Conservation (phyloP, 2,329 filamentous ascomycete genomes). For the Drechmeria coniospora region DNA sequence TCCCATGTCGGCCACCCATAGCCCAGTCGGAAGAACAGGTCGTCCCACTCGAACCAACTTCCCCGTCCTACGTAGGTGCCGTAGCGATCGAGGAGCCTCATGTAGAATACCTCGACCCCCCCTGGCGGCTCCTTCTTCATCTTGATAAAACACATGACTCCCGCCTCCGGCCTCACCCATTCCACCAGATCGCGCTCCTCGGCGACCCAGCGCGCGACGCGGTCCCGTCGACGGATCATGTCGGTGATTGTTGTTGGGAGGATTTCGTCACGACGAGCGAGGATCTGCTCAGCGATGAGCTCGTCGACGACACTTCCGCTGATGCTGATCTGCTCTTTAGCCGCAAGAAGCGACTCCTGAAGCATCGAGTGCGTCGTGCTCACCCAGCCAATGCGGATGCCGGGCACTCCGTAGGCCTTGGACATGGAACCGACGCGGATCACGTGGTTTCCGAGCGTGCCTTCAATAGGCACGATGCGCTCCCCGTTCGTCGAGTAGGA, state of each 20-base stretch:
- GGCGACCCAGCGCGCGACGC: constrained; percentile 9
- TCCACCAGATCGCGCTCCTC: constrained; percentile 9
- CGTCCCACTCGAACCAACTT: constrained; percentile 10
- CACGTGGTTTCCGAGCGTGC: constrained; percentile 7
- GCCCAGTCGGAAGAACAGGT: constrained; percentile 10
- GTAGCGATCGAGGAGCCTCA: constrained; percentile 7
- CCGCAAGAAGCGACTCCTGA: constrained; percentile 9
- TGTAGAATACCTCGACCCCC: constrained; percentile 7
- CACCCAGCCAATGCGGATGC: constrained; percentile 10
- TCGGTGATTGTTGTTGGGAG: constrained; percentile 5
- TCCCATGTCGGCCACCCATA: constrained; percentile 10
- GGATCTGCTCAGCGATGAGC: constrained; percentile 9
- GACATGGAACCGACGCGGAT: constrained; percentile 10
- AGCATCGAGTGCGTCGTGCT: constrained; percentile 5
- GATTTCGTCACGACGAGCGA: constrained; percentile 4
- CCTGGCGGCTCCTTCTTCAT: constrained; percentile 9
- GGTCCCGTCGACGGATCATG: constrained; percentile 8
- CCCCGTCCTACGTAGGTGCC: constrained; percentile 10
- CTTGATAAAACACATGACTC: constrained; percentile 10
- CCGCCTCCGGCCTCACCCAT: constrained; percentile 10
- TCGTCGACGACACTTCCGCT: constrained; percentile 10
- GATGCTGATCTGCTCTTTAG: constrained; percentile 12
- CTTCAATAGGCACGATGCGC: constrained; percentile 4
- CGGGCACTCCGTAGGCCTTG: constrained; percentile 9
- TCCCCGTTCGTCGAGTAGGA: background rate